Evolutionary conservation across 2,329 filamentous ascomycete genomes (phyloP).

Genomic region (Cercospora zeae-maydis): DNA sequence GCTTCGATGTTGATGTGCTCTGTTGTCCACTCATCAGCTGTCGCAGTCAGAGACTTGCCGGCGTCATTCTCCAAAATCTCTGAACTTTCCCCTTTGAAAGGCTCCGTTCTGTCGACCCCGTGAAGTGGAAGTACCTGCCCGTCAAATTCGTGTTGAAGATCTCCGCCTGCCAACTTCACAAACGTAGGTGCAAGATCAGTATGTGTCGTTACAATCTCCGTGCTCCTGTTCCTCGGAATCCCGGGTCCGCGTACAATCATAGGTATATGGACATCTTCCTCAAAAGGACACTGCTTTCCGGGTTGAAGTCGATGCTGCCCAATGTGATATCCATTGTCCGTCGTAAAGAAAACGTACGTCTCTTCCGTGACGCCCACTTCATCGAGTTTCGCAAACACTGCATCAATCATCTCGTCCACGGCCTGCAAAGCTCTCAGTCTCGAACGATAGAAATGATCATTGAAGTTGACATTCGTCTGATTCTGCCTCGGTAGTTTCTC

Average conservation of each 20-base stretch:
- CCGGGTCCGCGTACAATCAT: conserved; percentile 40
- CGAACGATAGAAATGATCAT: conserved; percentile 52
- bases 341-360: conserved; percentile 43
- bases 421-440: conserved; percentile 51
- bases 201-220: conserved; percentile 39
- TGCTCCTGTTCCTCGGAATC: conserved; percentile 30
- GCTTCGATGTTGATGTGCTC: conserved; percentile 44
- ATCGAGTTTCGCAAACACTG: conserved; percentile 43
- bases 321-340: conserved; percentile 43
- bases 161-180: conserved; percentile 34
- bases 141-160: conserved; percentile 35
- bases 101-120: background rate
- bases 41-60: background rate
- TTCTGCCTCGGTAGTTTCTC: conserved; percentile 44
- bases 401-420: conserved; percentile 55
- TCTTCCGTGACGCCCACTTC: conserved; percentile 46
- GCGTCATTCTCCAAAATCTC: background rate
- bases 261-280: conserved; percentile 43
- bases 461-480: conserved; percentile 47
- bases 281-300: conserved; percentile 40
- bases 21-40: conserved; percentile 1
- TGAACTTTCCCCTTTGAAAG: background rate
- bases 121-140: conserved; percentile 37
- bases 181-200: conserved; percentile 42
- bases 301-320: conserved; percentile 41